Percentiles rank a stretch among this genome's conserved stretches.
Evolutionary conservation across 148 eudicot genomes (phyloP).

Genomic region (Euryodendron excelsum): DNA sequence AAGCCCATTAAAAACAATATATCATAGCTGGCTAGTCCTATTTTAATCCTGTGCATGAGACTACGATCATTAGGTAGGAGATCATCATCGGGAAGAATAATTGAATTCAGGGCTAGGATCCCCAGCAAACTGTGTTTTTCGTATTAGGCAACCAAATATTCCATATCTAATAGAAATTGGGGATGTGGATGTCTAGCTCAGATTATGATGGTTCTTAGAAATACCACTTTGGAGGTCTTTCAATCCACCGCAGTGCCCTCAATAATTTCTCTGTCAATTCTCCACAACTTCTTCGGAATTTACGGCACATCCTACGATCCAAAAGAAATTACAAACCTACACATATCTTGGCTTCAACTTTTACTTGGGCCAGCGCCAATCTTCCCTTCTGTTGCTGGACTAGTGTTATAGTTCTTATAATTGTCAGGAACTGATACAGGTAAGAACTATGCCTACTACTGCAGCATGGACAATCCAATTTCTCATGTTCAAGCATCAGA

Average conservation of each 20-base stretch:
- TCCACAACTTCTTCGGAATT: background rate
- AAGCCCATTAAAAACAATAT: background rate
- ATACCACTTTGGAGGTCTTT: constrained; percentile 1
- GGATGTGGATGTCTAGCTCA: background rate
- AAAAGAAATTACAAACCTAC: background rate
- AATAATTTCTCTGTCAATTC: background rate
- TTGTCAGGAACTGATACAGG: background rate
- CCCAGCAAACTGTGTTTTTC: background rate
- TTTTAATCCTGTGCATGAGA: background rate
- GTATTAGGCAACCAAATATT: background rate
- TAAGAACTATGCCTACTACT: background rate
- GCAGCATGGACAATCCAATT: background rate
- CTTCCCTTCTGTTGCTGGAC: background rate
- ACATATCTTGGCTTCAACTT: background rate
- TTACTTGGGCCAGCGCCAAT: background rate
- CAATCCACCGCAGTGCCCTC: background rate
- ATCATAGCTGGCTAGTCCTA: background rate
- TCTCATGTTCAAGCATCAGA: background rate
- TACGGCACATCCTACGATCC: background rate
- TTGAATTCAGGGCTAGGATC: background rate
- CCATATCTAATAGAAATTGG: background rate
- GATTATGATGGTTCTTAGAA: background rate
- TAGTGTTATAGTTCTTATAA: background rate
- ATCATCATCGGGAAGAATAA: background rate
- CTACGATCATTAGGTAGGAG: background rate